Base-by-base conservation (phyloP, 495 filamentous ascomycete species). In the Penicillium ucsense region DNA sequence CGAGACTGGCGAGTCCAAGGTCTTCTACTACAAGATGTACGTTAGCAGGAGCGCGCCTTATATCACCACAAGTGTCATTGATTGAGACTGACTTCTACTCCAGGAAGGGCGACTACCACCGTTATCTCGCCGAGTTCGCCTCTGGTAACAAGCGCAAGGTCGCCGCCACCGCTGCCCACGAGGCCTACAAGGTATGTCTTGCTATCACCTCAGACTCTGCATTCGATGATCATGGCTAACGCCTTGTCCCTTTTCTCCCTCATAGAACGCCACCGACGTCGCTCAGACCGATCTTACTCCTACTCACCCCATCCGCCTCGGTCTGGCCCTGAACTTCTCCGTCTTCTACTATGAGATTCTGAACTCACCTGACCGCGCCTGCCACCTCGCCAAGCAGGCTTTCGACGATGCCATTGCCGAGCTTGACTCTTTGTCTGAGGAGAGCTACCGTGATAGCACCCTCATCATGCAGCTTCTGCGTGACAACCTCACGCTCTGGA, bases 11-110 rank as follows among this genome's bases (percentile, higher is more conserved):
- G 92, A 99, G 80, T 95, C 89, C 60, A 97, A 96, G 81, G 92
- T 99, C 60, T 99, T 99, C 71, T 99, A 99, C 77, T 94, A 96
- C 85, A 99, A 99, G 85, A 99, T 99, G 92, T 97, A 72, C 48
- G 87, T 78, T 37, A 2, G 6, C 6, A 9, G 8, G 20, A 20
- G 8, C 8, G 29, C 7, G 31, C 33, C n/a, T 5, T 9, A 1
- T 8, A 7, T 6, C 29, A 31, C 33, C 10, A 6, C 39, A 9
- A 10, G 20, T n/a, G 33, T 7, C 8, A 33, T 6, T 2, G 9
- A 3, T 4, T 30, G 38, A 50, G 31, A 45, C 48, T 56, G 39
- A 57, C 45, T 30, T 3, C 37, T 38, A 31, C 54, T 62, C 67
- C 58, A 98, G 92, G 92, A 98, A 97, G 86, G 92, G 92, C 73